Base-by-base conservation (phyloP, 108 stramenopile species). In the Nitzschia sp. region DNA sequence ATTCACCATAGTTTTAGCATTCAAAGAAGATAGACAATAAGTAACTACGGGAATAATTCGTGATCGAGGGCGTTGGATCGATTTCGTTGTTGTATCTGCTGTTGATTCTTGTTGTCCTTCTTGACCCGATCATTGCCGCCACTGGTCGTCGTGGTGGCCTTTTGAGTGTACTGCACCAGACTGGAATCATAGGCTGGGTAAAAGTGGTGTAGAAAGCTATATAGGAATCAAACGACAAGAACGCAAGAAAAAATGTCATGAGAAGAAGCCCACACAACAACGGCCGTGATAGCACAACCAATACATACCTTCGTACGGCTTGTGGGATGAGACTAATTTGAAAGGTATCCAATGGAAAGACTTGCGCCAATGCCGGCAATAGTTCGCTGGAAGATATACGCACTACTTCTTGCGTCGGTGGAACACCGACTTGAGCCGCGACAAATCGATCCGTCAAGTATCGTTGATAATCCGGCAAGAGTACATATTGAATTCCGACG, bases 141-240 rank as follows among this genome's bases (percentile, higher is more conserved):
- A n/a, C n/a, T n/a, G n/a, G n/a, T n/a, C n/a, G n/a, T n/a, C n/a
- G n/a, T n/a, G n/a, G n/a, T n/a, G n/a, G n/a, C n/a, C n/a, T n/a
- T n/a, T n/a, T n/a, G n/a, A n/a, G n/a, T n/a, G 61, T 73, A 85
- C 11, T 81, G 76, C 25, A 58, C 62, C n/a, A 94, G 35, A 31
- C 87, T 76, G 0, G 59, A 30, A 53, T 72, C 79, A 57, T 95
- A 95, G 1, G 94, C 94, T 2, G 90, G 92, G 55, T 83, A 91
- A 59, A 95, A 95, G 70, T 95, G 94, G 68, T 95, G 94, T 24
- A 95, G 62, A 71, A 95, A 92, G 54, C 83, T 71, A 23, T 18
- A 64, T 8, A 64, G 62, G 13, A 27, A n/a, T 47, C 28, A 11
- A 5, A 24, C 6, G 8, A 59, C 24, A 3, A 59, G 58, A 59